These are phyloP conservation scores for Leccinum longicurvipes DNA, from an alignment of 768 basidiomycete genomes.

Conservation along the genomic window DNA sequence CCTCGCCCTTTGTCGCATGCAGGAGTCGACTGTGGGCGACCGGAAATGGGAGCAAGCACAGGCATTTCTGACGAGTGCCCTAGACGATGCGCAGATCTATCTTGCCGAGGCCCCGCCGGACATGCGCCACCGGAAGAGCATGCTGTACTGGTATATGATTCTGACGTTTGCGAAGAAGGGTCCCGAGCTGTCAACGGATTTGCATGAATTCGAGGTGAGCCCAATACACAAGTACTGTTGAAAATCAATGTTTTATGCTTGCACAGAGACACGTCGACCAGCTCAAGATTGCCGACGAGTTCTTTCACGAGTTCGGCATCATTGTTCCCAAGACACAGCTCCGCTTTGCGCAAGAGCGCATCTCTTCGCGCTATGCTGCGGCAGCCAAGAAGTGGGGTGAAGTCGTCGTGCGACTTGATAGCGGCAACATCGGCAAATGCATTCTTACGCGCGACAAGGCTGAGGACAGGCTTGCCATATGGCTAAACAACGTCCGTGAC, in stretches of 20 bases:
- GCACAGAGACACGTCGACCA: slow-evolving; percentile 35
- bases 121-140: slow-evolving; percentile 54
- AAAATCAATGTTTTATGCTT: not conserved
- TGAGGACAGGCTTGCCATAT: slow-evolving; percentile 54
- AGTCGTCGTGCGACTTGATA: slow-evolving; percentile 38
- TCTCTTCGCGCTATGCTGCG: slow-evolving; percentile 42
- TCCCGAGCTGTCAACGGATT: slow-evolving; percentile 42
- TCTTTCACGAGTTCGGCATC: slow-evolving; percentile 42
- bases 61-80: slow-evolving; percentile 56
- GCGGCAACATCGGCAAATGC: slow-evolving; percentile 22
- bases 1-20: slow-evolving; percentile 46
- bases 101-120: slow-evolving; percentile 56
- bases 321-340: slow-evolving; percentile 48
- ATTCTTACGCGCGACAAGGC: slow-evolving; percentile 36
- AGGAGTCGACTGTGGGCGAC: slow-evolving; percentile 37
- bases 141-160: slow-evolving; percentile 56
- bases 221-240: no score
- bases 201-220: slow-evolving; percentile 49
- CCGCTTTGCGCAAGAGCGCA: slow-evolving; percentile 48
- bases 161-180: slow-evolving; percentile 50
- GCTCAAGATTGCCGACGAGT: slow-evolving; percentile 51
- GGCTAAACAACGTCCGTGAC: slow-evolving; percentile 46
- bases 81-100: slow-evolving; percentile 57
- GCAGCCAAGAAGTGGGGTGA: slow-evolving; percentile 47
- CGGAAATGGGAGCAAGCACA: slow-evolving; percentile 55